phyloP scores from a whole-genome alignment of 495 filamentous ascomycete genomes.

The Penicillium antarcticum region DNA sequence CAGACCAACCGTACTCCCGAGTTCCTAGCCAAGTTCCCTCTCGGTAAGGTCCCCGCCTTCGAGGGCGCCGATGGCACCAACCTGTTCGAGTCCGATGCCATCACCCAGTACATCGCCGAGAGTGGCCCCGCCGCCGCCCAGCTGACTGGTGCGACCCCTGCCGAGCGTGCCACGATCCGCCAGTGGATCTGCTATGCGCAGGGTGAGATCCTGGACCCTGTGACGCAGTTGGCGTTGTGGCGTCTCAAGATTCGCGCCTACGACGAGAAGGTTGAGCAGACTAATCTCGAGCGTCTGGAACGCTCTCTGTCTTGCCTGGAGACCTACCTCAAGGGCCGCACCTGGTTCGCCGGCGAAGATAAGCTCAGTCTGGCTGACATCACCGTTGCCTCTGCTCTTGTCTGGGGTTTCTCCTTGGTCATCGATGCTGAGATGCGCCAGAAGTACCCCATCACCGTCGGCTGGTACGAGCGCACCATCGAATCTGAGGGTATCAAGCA shows the following conservation, averaged over 20 bases:
- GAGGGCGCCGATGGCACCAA: constrained; percentile 48
- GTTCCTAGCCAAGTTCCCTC: constrained; percentile 58
- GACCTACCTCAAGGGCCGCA: constrained; percentile 30
- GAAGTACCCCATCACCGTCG: constrained; percentile 39
- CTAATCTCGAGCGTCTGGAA: constrained; percentile 20
- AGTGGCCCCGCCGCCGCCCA: constrained; percentile 49
- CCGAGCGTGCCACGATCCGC: constrained; percentile 46
- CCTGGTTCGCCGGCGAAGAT: constrained; percentile 45
- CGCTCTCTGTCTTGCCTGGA: constrained; percentile 44
- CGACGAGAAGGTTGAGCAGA: constrained; percentile 33
- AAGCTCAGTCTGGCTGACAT: constrained; percentile 54
- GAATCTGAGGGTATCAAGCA: constrained; percentile 47
- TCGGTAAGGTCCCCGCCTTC: constrained; percentile 59
- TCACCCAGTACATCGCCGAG: constrained; percentile 51
- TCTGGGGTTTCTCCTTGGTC: constrained; percentile 36
- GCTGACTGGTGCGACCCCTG: constrained; percentile 45
- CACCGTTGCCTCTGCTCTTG: constrained; percentile 38
- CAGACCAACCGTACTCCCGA: constrained; percentile 48
- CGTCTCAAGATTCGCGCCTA: constrained; percentile 29
- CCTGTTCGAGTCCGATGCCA: constrained; percentile 54
- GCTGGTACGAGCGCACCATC: constrained; percentile 41
- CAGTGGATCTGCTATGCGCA: constrained; percentile 51
- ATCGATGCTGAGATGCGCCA: constrained; percentile 51
- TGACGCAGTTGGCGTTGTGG: constrained; percentile 29
- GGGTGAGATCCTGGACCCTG: constrained; percentile 36